phyloP scores from a whole-genome alignment of 2,329 filamentous ascomycete genomes.

The Ascochyta fabae region DNA sequence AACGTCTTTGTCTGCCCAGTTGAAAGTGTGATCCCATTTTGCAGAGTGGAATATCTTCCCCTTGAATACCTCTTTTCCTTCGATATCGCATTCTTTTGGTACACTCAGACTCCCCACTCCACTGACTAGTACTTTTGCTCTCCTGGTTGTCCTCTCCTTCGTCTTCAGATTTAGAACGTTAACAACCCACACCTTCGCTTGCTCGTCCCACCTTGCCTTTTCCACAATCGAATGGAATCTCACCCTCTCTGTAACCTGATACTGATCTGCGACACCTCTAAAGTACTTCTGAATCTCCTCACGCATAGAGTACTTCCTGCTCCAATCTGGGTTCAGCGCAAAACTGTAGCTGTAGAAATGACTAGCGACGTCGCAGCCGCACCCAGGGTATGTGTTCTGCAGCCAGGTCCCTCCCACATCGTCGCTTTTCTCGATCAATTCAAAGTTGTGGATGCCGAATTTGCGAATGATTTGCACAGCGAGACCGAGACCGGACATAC shows the following conservation, averaged over 20 bases:
- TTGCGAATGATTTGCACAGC: slow-evolving; percentile 54
- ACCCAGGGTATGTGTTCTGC: slow-evolving; percentile 44
- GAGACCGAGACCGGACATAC: slow-evolving; percentile 55
- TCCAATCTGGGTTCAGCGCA: slow-evolving; percentile 65
- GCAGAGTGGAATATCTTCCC: slow-evolving; percentile 43
- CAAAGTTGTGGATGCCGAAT: slow-evolving; percentile 49
- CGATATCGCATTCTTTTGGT: slow-evolving; percentile 48
- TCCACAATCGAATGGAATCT: slow-evolving; percentile 54
- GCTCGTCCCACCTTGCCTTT: slow-evolving; percentile 55
- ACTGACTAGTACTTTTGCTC: slow-evolving; percentile 37
- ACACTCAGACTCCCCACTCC: slow-evolving; percentile 40
- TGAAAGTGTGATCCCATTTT: slow-evolving; percentile 57
- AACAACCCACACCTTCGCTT: slow-evolving; percentile 49
- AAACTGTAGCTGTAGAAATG: slow-evolving; percentile 70
- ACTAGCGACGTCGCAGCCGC: slow-evolving; percentile 45
- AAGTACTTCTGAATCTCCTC: slow-evolving; percentile 65
- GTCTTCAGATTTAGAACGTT: slow-evolving; percentile 31
- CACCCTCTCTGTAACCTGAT: slow-evolving; percentile 51
- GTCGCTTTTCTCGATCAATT: slow-evolving; percentile 54
- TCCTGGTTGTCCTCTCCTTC: slow-evolving; percentile 25
- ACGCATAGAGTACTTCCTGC: slow-evolving; percentile 62
- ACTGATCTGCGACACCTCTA: slow-evolving; percentile 41
- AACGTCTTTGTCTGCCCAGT: slow-evolving; percentile 51
- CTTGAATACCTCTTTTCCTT: slow-evolving; percentile 55
- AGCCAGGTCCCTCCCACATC: slow-evolving; percentile 48